Percentiles rank a stretch among this genome's conserved stretches.
Evolutionary conservation across 495 filamentous ascomycete genomes (phyloP).

Genomic region (Lasiosphaeria hispida): DNA sequence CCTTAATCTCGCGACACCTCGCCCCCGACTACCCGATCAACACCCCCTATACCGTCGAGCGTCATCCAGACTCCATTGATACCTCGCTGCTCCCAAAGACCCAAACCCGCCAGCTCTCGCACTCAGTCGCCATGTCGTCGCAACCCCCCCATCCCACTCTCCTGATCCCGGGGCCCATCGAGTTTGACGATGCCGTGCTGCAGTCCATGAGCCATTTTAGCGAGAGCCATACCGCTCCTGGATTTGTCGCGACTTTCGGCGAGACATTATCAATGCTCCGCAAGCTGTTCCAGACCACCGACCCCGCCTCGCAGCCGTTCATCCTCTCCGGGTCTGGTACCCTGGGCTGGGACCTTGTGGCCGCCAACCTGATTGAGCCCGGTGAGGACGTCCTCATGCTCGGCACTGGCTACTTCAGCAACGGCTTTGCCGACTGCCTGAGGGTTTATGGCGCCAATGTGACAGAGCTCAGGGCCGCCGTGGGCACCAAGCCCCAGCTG

Average conservation of each 20-base stretch:
- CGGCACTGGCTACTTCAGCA: slow-evolving; percentile 94
- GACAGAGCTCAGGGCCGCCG: slow-evolving; percentile 83
- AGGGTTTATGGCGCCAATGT: slow-evolving; percentile 84
- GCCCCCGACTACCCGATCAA: slow-evolving; percentile 49
- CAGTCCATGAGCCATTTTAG: slow-evolving; percentile 92
- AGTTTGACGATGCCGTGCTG: slow-evolving; percentile 97
- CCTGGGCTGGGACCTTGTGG: slow-evolving; percentile 92
- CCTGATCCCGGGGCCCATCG: slow-evolving; percentile 94
- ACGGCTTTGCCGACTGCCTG: slow-evolving; percentile 91
- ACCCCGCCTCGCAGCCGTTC: slow-evolving; percentile 82
- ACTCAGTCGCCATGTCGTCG: slow-evolving; percentile 62
- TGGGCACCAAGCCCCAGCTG: slow-evolving; percentile 85
- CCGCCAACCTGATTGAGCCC: slow-evolving; percentile 82
- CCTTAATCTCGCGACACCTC: slow-evolving; percentile 80
- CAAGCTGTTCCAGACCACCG: slow-evolving; percentile 86
- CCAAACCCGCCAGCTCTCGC: slow-evolving; percentile 36
- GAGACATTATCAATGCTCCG: slow-evolving; percentile 85
- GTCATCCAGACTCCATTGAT: slow-evolving; percentile 60
- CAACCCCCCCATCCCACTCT: slow-evolving; percentile 79
- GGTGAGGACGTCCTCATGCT: slow-evolving; percentile 90
- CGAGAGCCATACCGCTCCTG: slow-evolving; percentile 85
- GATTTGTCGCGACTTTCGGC: slow-evolving; percentile 87
- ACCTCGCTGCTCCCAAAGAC: slow-evolving; percentile 29
- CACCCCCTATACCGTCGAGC: slow-evolving; percentile 45
- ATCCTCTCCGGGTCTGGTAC: slow-evolving; percentile 93